Percentiles rank a stretch among this genome's conserved stretches.
Evolutionary conservation across 2,329 filamentous ascomycete genomes (phyloP).

Genomic region (Sporothrix pseudoabietina): DNA sequence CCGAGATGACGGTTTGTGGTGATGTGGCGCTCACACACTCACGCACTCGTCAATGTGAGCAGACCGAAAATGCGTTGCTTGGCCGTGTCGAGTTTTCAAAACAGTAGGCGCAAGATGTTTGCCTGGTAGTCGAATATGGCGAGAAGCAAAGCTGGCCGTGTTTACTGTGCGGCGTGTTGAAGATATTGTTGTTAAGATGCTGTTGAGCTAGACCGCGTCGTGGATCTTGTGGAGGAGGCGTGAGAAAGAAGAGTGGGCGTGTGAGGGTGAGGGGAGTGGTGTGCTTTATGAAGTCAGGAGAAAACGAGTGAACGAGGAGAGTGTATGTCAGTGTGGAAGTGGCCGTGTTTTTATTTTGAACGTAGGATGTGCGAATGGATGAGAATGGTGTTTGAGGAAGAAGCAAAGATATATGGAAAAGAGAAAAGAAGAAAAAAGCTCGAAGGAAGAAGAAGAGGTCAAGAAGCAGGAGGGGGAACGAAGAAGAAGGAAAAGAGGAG

Average conservation of each 20-base stretch:
- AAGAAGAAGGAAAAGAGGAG: conserved; percentile 15
- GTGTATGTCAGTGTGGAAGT: background rate
- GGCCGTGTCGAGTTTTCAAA: background rate
- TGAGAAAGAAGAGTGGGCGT: background rate
- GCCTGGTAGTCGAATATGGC: background rate
- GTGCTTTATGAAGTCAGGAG: conserved; percentile 3
- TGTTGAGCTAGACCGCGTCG: background rate
- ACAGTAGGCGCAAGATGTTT: background rate
- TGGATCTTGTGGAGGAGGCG: background rate
- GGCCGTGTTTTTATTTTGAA: background rate
- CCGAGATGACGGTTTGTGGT: conserved; percentile 7
- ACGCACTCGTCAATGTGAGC: background rate
- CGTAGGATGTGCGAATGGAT: background rate
- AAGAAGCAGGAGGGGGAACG: background rate
- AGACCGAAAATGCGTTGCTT: background rate
- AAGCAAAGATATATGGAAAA: background rate
- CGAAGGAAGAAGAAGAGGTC: background rate
- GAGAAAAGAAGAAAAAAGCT: background rate
- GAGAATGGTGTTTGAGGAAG: background rate
- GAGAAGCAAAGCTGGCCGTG: background rate
- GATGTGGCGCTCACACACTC: conserved; percentile 20
- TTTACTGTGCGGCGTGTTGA: background rate
- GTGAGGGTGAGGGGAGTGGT: background rate
- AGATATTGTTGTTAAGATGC: background rate
- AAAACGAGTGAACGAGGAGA: background rate